Conservation (phyloP, 169 alveolate species). For the Perkinsus chesapeaki region DNA sequence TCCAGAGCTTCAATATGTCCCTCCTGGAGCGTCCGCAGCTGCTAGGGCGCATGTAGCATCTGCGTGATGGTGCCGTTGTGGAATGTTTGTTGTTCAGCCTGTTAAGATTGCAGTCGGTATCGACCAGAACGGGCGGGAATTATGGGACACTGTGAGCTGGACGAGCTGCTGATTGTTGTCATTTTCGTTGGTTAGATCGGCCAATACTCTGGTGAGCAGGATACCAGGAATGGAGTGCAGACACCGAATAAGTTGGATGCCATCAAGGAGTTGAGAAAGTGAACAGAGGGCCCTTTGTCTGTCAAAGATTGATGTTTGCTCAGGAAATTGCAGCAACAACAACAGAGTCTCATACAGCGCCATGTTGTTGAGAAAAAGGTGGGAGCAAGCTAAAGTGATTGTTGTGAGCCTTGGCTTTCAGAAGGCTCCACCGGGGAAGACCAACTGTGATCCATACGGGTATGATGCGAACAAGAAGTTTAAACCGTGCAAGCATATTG, state of each 20-base stretch:
- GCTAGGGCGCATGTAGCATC: neutral
- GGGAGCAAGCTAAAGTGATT: too few relatives aligned
- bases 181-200: neutral
- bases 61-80: neutral
- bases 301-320: too few relatives aligned
- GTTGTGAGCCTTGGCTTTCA: too few relatives aligned
- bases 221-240: too few relatives aligned
- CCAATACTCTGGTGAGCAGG: too few relatives aligned
- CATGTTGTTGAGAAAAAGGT: too few relatives aligned
- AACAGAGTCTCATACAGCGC: too few relatives aligned
- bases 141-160: neutral
- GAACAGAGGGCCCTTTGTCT: too few relatives aligned
- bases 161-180: neutral
- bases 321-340: too few relatives aligned
- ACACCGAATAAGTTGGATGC: too few relatives aligned
- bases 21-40: neutral
- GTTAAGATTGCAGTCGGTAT: neutral
- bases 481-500: neutral
- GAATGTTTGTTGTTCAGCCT: neutral
- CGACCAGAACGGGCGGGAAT: neutral
- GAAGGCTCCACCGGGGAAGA: neutral
- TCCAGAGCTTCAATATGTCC: neutral
- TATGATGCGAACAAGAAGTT: neutral
- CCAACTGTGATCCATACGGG: neutral
- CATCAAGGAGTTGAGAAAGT: too few relatives aligned